phyloP scores from a whole-genome alignment of 2,329 filamentous ascomycete genomes.

The Bipolaris sorokiniana region DNA sequence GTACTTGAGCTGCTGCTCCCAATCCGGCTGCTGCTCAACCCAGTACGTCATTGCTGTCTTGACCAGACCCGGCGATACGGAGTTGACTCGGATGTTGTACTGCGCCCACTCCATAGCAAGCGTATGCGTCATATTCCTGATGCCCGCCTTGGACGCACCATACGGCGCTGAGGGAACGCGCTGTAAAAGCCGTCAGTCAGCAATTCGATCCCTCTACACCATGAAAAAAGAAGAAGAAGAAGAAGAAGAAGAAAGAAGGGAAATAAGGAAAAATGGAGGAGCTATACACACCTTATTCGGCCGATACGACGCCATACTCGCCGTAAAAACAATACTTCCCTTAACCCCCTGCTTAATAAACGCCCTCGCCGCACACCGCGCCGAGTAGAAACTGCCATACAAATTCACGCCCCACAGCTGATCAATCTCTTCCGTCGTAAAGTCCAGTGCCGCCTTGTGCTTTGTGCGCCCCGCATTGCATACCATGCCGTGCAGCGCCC shows the following conservation, averaged over 20 bases:
- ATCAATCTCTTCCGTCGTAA: slow-evolving; percentile 56
- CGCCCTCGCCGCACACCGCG: slow-evolving; percentile 51
- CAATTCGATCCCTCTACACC: too few relatives aligned
- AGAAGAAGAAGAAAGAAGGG: background rate
- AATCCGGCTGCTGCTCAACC: slow-evolving; percentile 60
- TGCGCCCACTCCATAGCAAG: slow-evolving; percentile 51
- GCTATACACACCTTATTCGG: slow-evolving; percentile 52
- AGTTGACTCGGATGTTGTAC: slow-evolving; percentile 49
- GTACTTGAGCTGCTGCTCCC: slow-evolving; percentile 64
- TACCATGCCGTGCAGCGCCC: slow-evolving; percentile 58
- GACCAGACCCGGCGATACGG: slow-evolving; percentile 46
- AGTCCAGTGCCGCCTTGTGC: slow-evolving; percentile 60
- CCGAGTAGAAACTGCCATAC: slow-evolving; percentile 55
- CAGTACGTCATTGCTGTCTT: slow-evolving; percentile 52
- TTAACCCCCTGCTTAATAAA: slow-evolving; percentile 56
- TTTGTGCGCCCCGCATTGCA: slow-evolving; percentile 60
- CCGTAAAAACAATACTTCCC: slow-evolving; percentile 56
- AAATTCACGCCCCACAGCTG: slow-evolving; percentile 54
- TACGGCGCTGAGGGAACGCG: slow-evolving; percentile 51
- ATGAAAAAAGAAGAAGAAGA: background rate
- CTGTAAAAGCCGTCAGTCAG: slow-evolving; percentile 7
- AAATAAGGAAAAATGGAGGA: background rate
- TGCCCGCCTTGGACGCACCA: slow-evolving; percentile 54
- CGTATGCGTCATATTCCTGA: slow-evolving; percentile 54
- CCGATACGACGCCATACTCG: slow-evolving; percentile 56